Conservation (phyloP, 108 stramenopile species). For the Licmophora abbreviata region DNA sequence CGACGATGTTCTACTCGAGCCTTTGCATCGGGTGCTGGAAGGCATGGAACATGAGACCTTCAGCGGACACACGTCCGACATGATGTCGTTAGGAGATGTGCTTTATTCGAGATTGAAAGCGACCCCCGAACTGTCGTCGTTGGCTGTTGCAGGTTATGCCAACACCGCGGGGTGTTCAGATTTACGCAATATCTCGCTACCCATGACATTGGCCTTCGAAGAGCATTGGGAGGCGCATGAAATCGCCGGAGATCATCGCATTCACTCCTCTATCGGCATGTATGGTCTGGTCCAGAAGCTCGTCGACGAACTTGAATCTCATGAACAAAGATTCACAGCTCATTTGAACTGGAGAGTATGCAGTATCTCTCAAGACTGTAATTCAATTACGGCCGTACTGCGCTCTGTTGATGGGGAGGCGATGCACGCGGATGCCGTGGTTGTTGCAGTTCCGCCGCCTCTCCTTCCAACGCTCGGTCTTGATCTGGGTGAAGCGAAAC, state of each 20-base stretch:
- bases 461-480: slow-evolving; percentile 8
- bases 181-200: slow-evolving; percentile 13
- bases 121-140: slow-evolving; percentile 5
- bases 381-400: background rate
- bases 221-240: slow-evolving; percentile 29
- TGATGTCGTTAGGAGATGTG: slow-evolving; percentile 3
- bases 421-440: slow-evolving; percentile 17
- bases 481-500: slow-evolving; percentile 12
- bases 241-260: slow-evolving; percentile 20
- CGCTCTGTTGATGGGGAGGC: slow-evolving; percentile 3
- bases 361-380: background rate
- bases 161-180: slow-evolving; percentile 32
- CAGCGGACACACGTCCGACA: background rate
- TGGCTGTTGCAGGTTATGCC: slow-evolving; percentile 27
- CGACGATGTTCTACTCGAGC: slow-evolving; percentile 14
- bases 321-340: slow-evolving; percentile 2
- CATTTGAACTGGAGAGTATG: slow-evolving; percentile 9
- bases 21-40: slow-evolving; percentile 16
- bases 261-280: slow-evolving; percentile 10
- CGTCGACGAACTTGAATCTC: background rate
- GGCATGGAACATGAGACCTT: slow-evolving; percentile 4
- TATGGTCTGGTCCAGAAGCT: slow-evolving; percentile 6
- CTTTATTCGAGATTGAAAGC: background rate
- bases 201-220: slow-evolving; percentile 11
- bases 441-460: slow-evolving; percentile 30